Evolutionary conservation across 192 early-diverging fungal species (phyloP).

Genomic region (Tieghemiomyces parasiticus): DNA sequence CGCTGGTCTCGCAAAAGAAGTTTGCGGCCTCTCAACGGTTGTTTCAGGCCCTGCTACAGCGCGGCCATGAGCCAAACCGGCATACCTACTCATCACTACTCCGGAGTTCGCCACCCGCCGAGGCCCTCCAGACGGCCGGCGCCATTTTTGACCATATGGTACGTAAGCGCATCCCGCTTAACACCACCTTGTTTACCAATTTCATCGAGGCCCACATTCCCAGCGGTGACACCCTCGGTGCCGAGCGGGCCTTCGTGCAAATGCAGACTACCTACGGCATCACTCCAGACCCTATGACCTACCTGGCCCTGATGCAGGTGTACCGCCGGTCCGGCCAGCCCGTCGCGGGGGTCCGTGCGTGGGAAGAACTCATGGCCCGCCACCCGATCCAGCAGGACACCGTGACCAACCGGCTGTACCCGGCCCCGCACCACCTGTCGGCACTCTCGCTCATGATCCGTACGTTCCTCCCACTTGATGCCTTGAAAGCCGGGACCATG

Average conservation of each 20-base stretch:
- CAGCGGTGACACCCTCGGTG: background rate
- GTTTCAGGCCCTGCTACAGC: background rate
- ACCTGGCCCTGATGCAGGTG: slow-evolving; percentile 3
- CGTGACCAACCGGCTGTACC: background rate
- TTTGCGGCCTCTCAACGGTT: background rate
- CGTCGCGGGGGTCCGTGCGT: background rate
- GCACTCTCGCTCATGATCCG: slow-evolving; percentile 1
- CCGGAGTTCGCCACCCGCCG: no score
- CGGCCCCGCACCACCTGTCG: background rate
- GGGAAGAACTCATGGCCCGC: background rate
- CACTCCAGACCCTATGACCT: background rate
- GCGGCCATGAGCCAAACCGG: background rate
- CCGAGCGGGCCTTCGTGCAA: background rate
- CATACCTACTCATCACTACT: background rate
- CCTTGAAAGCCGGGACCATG: background rate
- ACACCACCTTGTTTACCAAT: background rate
- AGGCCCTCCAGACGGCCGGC: background rate
- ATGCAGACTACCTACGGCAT: background rate
- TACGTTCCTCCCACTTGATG: background rate
- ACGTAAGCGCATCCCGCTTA: background rate
- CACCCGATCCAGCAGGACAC: slow-evolving; percentile 4
- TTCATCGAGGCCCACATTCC: slow-evolving; percentile 4
- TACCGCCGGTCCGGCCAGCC: background rate
- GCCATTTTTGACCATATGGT: slow-evolving; percentile 7
- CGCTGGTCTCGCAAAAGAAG: background rate